These are phyloP conservation scores for Apiospora hydei DNA, from an alignment of 2,329 filamentous ascomycete species.

Conservation along the genomic window DNA sequence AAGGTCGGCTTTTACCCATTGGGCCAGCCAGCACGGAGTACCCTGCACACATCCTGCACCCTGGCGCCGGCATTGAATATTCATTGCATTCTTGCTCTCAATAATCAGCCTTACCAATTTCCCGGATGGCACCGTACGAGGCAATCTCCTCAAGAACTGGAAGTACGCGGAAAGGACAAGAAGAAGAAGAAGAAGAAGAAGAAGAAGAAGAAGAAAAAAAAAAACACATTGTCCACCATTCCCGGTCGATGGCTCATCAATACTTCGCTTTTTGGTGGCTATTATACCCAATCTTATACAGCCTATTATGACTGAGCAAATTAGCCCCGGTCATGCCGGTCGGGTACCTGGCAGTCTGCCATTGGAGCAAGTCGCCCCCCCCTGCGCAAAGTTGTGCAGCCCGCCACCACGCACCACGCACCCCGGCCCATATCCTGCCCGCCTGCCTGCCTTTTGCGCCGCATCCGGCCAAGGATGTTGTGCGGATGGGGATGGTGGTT, in stretches of 20 bases:
- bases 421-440: neutral
- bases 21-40: neutral
- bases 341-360: conserved; percentile 4
- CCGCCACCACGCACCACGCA: neutral
- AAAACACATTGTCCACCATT: neutral
- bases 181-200: neutral
- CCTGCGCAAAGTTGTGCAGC: conserved; percentile 2
- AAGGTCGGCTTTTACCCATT: conserved; percentile 37
- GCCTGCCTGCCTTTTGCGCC: neutral
- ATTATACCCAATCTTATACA: conserved; percentile 2
- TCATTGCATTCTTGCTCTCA: conserved; percentile 5
- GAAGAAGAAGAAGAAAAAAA: neutral
- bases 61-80: conserved; percentile 15
- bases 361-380: conserved; percentile 4
- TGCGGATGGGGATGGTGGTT: neutral
- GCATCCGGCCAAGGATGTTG: neutral
- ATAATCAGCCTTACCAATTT: conserved; percentile 15
- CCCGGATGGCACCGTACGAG: neutral
- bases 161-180: neutral
- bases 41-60: neutral
- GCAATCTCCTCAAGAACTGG: conserved; percentile 15
- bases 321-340: conserved; percentile 21
- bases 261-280: neutral
- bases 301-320: conserved; percentile 18
- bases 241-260: conserved; percentile 1